Conservation (phyloP, 768 basidiomycete species). For the Kwoniella europaea region DNA sequence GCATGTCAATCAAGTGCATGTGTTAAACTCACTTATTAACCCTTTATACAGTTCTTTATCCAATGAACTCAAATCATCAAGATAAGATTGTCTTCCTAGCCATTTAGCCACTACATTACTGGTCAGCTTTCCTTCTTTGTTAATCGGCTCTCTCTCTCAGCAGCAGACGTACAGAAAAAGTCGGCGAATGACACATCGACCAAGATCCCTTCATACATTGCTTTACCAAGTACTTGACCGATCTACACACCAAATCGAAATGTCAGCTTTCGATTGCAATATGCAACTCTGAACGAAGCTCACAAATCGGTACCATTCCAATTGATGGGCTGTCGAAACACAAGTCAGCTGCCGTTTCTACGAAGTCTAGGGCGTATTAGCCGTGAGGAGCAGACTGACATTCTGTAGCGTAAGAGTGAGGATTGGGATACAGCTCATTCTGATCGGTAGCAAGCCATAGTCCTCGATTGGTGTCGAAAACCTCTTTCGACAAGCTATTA, state of each 20-base stretch:
- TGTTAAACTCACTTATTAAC: slow-evolving; percentile 64
- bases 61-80: slow-evolving; percentile 89
- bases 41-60: slow-evolving; percentile 93
- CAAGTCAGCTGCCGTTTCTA: background rate
- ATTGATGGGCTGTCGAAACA: slow-evolving; percentile 68
- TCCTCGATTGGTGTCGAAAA: slow-evolving; percentile 91
- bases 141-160: too few species aligned
- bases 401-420: slow-evolving; percentile 88
- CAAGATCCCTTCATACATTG: slow-evolving; percentile 92
- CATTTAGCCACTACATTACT: slow-evolving; percentile 66
- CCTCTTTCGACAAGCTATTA: slow-evolving; percentile 80
- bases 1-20: background rate
- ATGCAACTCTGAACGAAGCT: slow-evolving; percentile 1
- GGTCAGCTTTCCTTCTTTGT: background rate
- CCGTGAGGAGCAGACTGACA: slow-evolving; percentile 61
- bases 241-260: slow-evolving; percentile 59
- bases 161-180: slow-evolving; percentile 73
- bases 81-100: slow-evolving; percentile 87
- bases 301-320: slow-evolving; percentile 72
- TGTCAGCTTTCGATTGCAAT: background rate
- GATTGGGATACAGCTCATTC: slow-evolving; percentile 94
- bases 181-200: slow-evolving; percentile 93
- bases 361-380: background rate
- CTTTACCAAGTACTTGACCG: slow-evolving; percentile 91
- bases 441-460: slow-evolving; percentile 89